Base-by-base conservation (phyloP, 2,329 filamentous ascomycete species). In the Cordyceps cicadae region DNA sequence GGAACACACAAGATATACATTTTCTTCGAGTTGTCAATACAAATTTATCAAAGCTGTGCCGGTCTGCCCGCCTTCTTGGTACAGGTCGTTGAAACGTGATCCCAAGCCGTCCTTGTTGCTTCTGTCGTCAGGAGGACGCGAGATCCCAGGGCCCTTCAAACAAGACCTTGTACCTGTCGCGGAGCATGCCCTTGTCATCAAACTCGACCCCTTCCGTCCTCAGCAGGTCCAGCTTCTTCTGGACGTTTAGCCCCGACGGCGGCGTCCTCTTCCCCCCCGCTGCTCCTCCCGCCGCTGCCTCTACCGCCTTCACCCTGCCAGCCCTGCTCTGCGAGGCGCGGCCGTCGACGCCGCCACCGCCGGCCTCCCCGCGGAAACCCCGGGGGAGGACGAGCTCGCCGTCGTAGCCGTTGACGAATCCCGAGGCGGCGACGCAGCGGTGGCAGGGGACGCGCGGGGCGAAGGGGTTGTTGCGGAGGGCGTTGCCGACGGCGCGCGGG, bases 401-500 rank as follows among this genome's bases (percentile, higher is more conserved):
- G 29, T 59, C 60, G 43, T 62, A 62, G 39, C 60, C 60, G 54
- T 62, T 62, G 46, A 62, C 60, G 60, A 54, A 62, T 41, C 60
- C 60, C 19, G 60, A 54, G 54, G 24, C 24, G 24, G 60, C 60
- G 41, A 62, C 60, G 49, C 60, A 62, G 54, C 60, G 60, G 54
- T 62, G 54, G 54, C 60, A 62, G 39, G 60, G 60, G 29, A 62
- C 34, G 54, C 55, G 60, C 49, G 60, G 60, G 26, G 60, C 60
- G 19, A 54, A 58, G 39, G 54, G 34, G 39, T 62, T 62, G 53
- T 62, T 62, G 54, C 60, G 60, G 6, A 62, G 60, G 54, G 60
- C 60, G 49, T 62, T 62, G 60, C 60, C 60, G 54, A 62, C 60
- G 60, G 60, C 60, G 60, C 60, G 60, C 12, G 60, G 60, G 39